phyloP scores from a whole-genome alignment of 805 yeast species.

The Sporopachydermia quercuum region DNA sequence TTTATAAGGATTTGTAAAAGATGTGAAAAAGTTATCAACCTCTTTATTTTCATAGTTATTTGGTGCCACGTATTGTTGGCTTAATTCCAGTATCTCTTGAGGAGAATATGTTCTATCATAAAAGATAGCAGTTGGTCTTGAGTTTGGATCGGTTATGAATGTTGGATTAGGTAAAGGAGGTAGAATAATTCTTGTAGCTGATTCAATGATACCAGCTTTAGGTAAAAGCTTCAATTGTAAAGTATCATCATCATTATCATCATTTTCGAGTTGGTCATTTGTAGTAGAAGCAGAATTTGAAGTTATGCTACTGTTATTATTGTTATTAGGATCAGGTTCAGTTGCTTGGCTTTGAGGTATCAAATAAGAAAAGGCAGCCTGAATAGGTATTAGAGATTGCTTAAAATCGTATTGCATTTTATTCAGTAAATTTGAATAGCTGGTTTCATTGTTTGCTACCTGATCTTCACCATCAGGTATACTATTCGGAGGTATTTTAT shows the following conservation, averaged over 20 bases:
- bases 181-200: constrained; percentile 49
- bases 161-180: constrained; percentile 57
- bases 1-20: constrained; percentile 23
- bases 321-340: constrained; percentile 9
- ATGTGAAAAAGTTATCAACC: background rate
- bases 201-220: constrained; percentile 50
- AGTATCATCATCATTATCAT: constrained; percentile 8
- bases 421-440: background rate
- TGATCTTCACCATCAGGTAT: background rate
- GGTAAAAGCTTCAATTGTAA: constrained; percentile 27
- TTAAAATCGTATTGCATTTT: constrained; percentile 1
- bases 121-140: constrained; percentile 41
- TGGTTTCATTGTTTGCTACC: background rate
- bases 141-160: constrained; percentile 47
- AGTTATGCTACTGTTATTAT: too few relatives aligned
- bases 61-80: background rate
- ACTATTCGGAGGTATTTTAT: constrained; percentile 9
- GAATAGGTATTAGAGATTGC: background rate
- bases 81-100: constrained; percentile 28
- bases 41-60: background rate
- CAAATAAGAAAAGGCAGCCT: constrained; percentile 2
- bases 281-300: too few relatives aligned
- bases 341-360: constrained; percentile 4
- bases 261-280: constrained; percentile 8
- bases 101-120: constrained; percentile 54